These are phyloP conservation scores for Nicotiana paniculata DNA, from an alignment of 257 asterid species.

Conservation along the genomic window DNA sequence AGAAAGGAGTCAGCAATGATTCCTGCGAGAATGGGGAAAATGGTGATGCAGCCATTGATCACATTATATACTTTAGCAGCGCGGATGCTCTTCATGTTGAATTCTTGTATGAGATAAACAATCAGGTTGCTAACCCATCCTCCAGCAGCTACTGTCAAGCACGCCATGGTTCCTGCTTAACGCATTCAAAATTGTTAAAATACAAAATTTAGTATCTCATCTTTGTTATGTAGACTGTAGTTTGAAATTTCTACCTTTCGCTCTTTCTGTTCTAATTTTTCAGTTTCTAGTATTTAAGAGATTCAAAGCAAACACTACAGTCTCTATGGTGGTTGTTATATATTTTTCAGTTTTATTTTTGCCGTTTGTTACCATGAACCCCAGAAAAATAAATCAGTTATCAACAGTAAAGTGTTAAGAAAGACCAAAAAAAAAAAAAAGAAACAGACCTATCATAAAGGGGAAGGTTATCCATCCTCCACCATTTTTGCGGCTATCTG, in stretches of 20 bases:
- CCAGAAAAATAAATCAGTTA: too few species aligned
- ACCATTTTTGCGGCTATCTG: slow-evolving; percentile 9
- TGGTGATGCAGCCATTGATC: slow-evolving; percentile 60
- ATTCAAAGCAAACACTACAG: too few species aligned
- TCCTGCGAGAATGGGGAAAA: slow-evolving; percentile 50
- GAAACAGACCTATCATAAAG: slow-evolving; percentile 35
- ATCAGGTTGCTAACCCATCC: slow-evolving; percentile 64
- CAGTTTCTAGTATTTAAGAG: too few species aligned
- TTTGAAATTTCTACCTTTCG: too few species aligned
- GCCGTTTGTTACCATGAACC: too few species aligned
- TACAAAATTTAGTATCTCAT: too few species aligned
- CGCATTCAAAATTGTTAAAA: too few species aligned
- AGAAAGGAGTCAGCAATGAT: slow-evolving; percentile 58
- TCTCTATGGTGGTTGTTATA: too few species aligned
- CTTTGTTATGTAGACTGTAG: too few species aligned
- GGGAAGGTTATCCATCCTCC: slow-evolving; percentile 65
- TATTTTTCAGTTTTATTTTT: too few species aligned
- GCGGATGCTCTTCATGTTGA: slow-evolving; percentile 58
- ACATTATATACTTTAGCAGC: slow-evolving; percentile 70
- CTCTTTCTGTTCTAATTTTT: too few species aligned
- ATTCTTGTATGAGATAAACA: slow-evolving; percentile 70
- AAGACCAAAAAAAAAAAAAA: neutral
- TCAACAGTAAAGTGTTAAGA: neutral
- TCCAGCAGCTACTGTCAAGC: slow-evolving; percentile 54
- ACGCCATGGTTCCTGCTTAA: slow-evolving; percentile 49